Evolutionary conservation across 2,329 filamentous ascomycete genomes (phyloP), one percentile per base, ranked within the genome.

Genomic region (Alternaria gaisen): DNA sequence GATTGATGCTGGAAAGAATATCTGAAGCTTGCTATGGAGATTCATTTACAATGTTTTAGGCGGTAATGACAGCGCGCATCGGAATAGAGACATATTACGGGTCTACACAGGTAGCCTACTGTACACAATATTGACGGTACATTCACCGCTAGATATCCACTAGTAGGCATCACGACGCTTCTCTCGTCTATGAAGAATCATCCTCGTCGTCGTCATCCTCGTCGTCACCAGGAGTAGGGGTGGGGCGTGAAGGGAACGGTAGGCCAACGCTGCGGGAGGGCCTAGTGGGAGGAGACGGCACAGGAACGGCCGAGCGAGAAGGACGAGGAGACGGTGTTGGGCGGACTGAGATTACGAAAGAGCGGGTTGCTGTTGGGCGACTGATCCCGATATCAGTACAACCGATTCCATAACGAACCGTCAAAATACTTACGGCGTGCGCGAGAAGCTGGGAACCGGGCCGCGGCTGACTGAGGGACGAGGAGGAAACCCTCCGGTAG

Each of bases 331-430:
- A 20, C 4, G 18, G 38, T 4, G 38, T 65, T 3, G 65, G 59
- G 34, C 59, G 53, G 16, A 60, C 53, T 10, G 60, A 67, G 48
- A 65, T 56, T 38, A 57, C 55, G 42, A 65, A 60, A 26, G 56
- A 60, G 22, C 46, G 52, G 56, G 56, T 60, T 41, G 30, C 34
- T 12, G 58, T 47, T 3, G 53, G 53, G 47, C 32, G 32, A 10
- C 58, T 61, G 20, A 7, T 40, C 3, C 14, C 2, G 36, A 7
- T 5, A 34, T 22, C 40, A 38, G 46, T 38, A 24, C 54, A 36
- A 32, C 7, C 5, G 12, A 12, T 16, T 40, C 26, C 20, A 14
- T 24, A 3, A 36, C 3, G n/a, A 1, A 12, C n/a, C 9, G 24
- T 20, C 5, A 4, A 28, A 16, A 28, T 44, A 56, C 55, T 9